Percentiles rank a stretch among this genome's conserved stretches.
These are phyloP conservation scores for Sclerotinia glacialis DNA, from an alignment of 2,329 filamentous ascomycete species.

Conservation along the genomic window DNA sequence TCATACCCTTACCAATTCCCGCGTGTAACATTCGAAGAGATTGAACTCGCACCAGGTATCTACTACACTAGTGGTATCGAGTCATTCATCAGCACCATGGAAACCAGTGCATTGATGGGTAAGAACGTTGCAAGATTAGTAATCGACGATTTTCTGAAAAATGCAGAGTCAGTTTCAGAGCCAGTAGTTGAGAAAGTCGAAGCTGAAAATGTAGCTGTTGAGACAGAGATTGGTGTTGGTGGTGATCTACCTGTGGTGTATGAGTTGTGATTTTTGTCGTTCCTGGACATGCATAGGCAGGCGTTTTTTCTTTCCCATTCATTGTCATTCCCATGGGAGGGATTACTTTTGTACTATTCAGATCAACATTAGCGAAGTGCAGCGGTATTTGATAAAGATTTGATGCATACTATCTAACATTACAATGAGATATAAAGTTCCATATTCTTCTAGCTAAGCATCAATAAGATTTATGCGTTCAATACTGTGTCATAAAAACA, in stretches of 20 bases:
- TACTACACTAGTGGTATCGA: conserved; percentile 79
- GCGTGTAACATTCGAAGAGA: conserved; percentile 81
- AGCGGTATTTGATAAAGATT: background rate
- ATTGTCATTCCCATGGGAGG: background rate
- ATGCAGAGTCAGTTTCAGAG: conserved; percentile 17
- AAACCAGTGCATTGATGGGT: conserved; percentile 89
- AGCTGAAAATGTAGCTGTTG: background rate
- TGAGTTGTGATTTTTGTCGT: conserved; percentile 7
- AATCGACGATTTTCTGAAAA: conserved; percentile 55
- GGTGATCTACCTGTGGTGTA: conserved; percentile 5
- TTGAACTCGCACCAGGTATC: conserved; percentile 62
- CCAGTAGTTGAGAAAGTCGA: background rate
- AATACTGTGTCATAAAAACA: background rate
- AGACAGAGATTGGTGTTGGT: conserved; percentile 1
- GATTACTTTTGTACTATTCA: background rate
- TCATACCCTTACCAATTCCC: conserved; percentile 85
- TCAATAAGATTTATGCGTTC: background rate
- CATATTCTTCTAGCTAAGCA: background rate
- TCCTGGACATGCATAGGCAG: background rate
- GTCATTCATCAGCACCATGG: conserved; percentile 95
- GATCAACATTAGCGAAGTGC: background rate
- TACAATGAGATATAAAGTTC: background rate
- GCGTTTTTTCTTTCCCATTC: background rate
- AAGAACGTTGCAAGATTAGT: conserved; percentile 76
- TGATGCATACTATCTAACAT: background rate